These are phyloP conservation scores for Malus sylvestris DNA, from an alignment of 306 rosid species.

Conservation along the genomic window DNA sequence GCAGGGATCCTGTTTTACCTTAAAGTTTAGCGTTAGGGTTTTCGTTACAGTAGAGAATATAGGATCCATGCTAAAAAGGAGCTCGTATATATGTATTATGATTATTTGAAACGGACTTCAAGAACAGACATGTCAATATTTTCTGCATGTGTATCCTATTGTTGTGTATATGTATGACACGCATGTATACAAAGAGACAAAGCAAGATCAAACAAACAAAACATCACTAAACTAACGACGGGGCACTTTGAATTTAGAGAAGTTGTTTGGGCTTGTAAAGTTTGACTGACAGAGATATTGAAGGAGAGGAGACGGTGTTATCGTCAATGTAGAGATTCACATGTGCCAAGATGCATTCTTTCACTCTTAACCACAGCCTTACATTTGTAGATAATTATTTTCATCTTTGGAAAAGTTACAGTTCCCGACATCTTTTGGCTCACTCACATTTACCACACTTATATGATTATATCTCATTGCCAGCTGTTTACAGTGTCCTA, in stretches of 20 bases:
- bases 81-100: neutral
- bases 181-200: neutral
- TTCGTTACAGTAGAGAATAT: too few species aligned
- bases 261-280: neutral
- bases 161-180: neutral
- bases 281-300: neutral
- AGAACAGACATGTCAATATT: neutral
- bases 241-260: neutral
- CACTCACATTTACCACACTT: neutral
- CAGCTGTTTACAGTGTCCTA: neutral
- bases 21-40: neutral
- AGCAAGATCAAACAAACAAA: neutral
- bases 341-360: neutral
- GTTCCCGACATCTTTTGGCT: neutral
- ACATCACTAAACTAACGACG: neutral
- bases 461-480: neutral
- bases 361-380: neutral
- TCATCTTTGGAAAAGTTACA: neutral
- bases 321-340: neutral
- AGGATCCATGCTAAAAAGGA: neutral
- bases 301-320: neutral
- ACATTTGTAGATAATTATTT: neutral
- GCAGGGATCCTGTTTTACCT: neutral
- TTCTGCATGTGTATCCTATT: neutral
- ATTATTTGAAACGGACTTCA: too few species aligned